Conservation (phyloP, 1,284 basidiomycete genomes). For the Ustilago loliicola region DNA sequence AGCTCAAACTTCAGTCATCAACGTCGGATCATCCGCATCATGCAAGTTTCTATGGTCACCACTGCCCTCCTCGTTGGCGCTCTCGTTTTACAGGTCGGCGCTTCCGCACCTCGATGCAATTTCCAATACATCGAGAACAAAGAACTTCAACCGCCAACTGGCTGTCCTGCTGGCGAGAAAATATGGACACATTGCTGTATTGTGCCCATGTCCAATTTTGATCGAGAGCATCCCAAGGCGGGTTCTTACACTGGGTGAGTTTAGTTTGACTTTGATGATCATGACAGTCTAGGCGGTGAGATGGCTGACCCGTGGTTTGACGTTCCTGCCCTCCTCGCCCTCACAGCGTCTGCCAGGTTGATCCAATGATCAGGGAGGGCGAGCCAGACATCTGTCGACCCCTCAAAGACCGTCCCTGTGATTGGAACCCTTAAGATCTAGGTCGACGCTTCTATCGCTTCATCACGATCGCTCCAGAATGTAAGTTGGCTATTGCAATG, state of each 20-base stretch:
- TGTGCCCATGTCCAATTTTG: neutral
- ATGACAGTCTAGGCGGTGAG: neutral
- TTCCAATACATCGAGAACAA: constrained; percentile 4
- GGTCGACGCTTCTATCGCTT: neutral
- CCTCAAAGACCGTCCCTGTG: neutral
- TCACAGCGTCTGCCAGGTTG: constrained; percentile 21
- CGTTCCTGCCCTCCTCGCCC: neutral
- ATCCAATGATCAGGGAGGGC: constrained; percentile 17
- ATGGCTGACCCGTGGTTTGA: neutral
- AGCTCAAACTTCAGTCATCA: neutral
- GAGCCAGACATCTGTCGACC: constrained; percentile 18
- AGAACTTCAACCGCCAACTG: constrained; percentile 4
- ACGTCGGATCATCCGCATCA: constrained; percentile 12
- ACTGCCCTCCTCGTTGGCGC: constrained; percentile 3
- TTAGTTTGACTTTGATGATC: neutral
- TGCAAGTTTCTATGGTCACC: constrained; percentile 9
- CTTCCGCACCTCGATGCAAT: constrained; percentile 28
- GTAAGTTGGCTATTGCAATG: neutral
- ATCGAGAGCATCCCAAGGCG: neutral
- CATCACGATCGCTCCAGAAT: neutral
- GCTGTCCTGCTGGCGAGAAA: constrained; percentile 8
- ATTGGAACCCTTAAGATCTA: neutral
- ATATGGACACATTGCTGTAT: constrained; percentile 34
- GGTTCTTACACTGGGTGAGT: constrained; percentile 8
- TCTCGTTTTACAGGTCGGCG: constrained; percentile 9